Evolutionary conservation across 2,329 filamentous ascomycete species (phyloP), one percentile per base, ranked within the genome.

Genomic region (Magnaporthiopsis rhizophila): DNA sequence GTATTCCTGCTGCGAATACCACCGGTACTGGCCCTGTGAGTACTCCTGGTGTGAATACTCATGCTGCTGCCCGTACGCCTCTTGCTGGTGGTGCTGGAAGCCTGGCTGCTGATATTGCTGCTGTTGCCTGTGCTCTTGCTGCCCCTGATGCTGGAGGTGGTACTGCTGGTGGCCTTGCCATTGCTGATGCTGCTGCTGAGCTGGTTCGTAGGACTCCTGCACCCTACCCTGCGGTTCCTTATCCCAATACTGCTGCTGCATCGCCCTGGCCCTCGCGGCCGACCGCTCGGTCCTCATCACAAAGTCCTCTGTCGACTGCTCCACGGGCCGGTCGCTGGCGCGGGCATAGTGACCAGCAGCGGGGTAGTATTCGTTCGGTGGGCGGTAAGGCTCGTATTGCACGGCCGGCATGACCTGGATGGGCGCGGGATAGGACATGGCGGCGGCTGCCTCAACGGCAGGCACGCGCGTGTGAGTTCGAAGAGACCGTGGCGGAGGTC

Each of bases 251-350:
- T 24, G 28, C 30, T 60, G 26, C 11, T 60, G 26, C 9, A 56
- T 26, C 13, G 15, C 50, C 30, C 68, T 66, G 53, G 38, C 59
- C 58, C 65, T 65, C 15, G 68, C 65, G 53, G 64, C 67, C 26
- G 70, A 65, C 58, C 70, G 67, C 38, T 71, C 69, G 15, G 72
- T 72, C 57, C 69, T 70, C n/a, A 64, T 24, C 1, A 70, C 66
- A 65, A 71, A 72, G 12, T 73, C 72, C n/a, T 69, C 61, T 0
- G 64, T 67, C 11, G 66, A 64, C 65, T 69, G 69, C 30, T 71
- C 67, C 56, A 62, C 67, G 50, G 65, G 59, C 2, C 68, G 69
- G 57, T 70, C 67, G 65, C 67, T 67, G 59, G 66, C 26, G 13
- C 13, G 32, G 30, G 45, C 18, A 58, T 62, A 62, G 32, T 50